Base-by-base conservation (phyloP, 805 yeast species). In the Starmerella geochares region DNA sequence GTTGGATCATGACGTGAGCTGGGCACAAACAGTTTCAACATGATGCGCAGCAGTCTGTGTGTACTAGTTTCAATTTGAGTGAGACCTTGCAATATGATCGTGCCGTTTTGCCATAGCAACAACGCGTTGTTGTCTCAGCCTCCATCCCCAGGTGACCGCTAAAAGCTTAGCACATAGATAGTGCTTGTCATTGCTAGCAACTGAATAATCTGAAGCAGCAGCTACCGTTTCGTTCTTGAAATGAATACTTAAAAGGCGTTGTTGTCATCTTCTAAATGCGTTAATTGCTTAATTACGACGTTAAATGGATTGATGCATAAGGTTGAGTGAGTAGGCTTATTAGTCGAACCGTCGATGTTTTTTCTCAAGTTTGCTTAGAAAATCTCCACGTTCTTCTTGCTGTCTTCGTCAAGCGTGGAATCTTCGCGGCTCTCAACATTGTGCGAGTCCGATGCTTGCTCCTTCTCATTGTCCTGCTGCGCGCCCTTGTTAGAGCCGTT, bases 381-480 rank as follows among this genome's bases (percentile, higher is more conserved):
- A 32, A 54, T 47, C 48, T 54, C 57, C 14, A 54, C 50, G 46
- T 54, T 53, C 47, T 53, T 48, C 32, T 48, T 54, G 37, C 57
- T 54, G 7, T 54, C 52, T 3, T 47, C 50, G 24, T 28, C 46
- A 10, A 23, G 14, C 21, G 47, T 40, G 20, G 46, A 40, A 17
- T 29, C 50, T 8, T 52, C 53, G 17, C 23, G 49, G 31, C 51
- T 43, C 36, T 21, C 28, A 14, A 31, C 24, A 10, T 37, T 17
- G 42, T 52, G 16, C 37, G 29, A 29, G 37, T 41, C 36, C 16
- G 32, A 41, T 1, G 24, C 28, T 8, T 41, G 37, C 46, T 28
- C 32, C 19, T 42, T 47, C 49, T 45, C 39, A 17, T 21, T 37
- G 49, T 31, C 28, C 19, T 47, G 44, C 29, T 8, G 31, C 39